Base-by-base conservation (phyloP, 345 rosid genomes). In the Sisymbrium irio region DNA sequence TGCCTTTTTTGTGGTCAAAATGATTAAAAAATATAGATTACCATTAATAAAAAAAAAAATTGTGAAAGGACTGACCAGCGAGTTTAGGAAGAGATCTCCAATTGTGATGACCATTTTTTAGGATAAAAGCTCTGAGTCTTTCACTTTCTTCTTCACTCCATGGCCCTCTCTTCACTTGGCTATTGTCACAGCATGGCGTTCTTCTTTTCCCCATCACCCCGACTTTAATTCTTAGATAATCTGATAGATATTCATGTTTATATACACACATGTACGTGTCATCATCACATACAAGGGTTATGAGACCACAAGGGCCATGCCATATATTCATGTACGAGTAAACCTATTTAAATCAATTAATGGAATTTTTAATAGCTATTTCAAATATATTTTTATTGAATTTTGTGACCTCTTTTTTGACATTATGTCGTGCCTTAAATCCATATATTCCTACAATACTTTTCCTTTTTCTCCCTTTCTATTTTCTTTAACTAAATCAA, bases 1-100 rank as follows among this genome's bases (percentile, higher is more conserved):
- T n/a, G n/a, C n/a, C n/a, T n/a, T n/a, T n/a, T n/a, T n/a, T n/a
- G n/a, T 32, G n/a, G 8, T 25, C 25, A 41, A 22, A 42, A 27
- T 13, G 4, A 27, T 6, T 13, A 22, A 12, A 25, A 25, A 25
- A 20, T 1, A 6, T n/a, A 27, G 4, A 9, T 33, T 33, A 7
- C 2, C 36, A 33, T 6, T 33, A 33, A 33, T 9, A 20, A 39
- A 3, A 8, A 7, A 7, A 13, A 7, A 22, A 22, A 22, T 22
- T 1, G 20, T 14, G 44, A 36, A 0, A 42, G 33, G 36, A 75
- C 69, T n/a, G 1, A 69, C 79, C 79, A 42, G 79, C 74, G 19
- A 76, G 74, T 68, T 62, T 33, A 39, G 79, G 79, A 44, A 76
- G 74, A 62, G 70, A 60, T 61, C 74, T 62, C 79, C 79, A 76